Conservation (phyloP, 345 rosid genomes). For the Heritiera littoralis region DNA sequence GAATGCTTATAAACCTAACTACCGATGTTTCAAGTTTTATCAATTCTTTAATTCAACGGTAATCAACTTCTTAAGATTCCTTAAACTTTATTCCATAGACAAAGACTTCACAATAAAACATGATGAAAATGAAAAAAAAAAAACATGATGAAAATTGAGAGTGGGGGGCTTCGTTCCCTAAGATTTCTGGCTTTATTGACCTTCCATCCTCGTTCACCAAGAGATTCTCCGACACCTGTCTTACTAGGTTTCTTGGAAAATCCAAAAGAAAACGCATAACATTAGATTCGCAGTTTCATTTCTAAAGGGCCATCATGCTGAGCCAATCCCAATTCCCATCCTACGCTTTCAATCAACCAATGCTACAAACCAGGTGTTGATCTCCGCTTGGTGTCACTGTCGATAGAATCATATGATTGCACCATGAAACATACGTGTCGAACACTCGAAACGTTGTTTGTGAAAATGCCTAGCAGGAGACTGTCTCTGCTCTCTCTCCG, state of each 20-base stretch:
- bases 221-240: background rate
- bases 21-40: background rate
- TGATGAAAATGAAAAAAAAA: no score
- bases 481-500: background rate
- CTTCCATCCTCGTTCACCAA: background rate
- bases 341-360: background rate
- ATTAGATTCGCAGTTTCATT: background rate
- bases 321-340: background rate
- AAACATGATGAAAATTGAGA: background rate
- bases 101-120: no score
- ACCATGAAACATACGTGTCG: background rate
- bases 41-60: no score
- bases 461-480: background rate
- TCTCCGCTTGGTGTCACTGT: background rate
- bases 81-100: background rate
- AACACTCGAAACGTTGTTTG: background rate
- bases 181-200: slow-evolving; percentile 3
- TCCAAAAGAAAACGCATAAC: background rate
- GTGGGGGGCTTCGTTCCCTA: background rate
- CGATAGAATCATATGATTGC: background rate
- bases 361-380: slow-evolving; percentile 19
- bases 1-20: no score
- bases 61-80: no score
- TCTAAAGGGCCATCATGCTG: slow-evolving; percentile 7
- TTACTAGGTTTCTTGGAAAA: background rate